Base-by-base conservation (phyloP, 805 yeast species). In the Ogataea wickerhamii region DNA sequence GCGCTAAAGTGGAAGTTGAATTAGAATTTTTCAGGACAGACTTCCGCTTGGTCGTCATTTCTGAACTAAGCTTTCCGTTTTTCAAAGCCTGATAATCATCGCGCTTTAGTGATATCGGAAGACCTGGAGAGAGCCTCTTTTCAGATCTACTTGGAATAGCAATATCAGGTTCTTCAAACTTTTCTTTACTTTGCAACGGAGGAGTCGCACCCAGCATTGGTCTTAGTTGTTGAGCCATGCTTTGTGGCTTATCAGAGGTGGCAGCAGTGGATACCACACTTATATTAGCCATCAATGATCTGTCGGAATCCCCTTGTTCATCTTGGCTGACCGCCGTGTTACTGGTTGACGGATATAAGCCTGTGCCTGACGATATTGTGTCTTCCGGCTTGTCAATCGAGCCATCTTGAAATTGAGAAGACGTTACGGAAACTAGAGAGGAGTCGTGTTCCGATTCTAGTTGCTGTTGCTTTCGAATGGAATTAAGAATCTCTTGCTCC, bases 151-250 rank as follows among this genome's bases (percentile, higher is more conserved):
- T 53, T n/a, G 72, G 71, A 14, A 62, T 48, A 6, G 42, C 37
- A 16, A 47, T 33, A 14, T 50, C 48, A 5, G 32, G 32, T 2
- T 38, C 14, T 12, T 28, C 35, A 28, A 43, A 36, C 13, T 34
- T 28, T 16, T 43, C 27, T 16, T 43, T 31, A 6, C 28, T 35
- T 21, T 34, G 36, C 25, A 31, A 22, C 16, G 40, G 44, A 11
- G 65, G 61, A 10, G 52, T 29, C 2, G 49, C 48, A 8, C 50
- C 51, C 12, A 67, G 61, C 0, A 65, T 64, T 4, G 73, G 63
- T 37, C 77, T 66, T 16, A 73, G 44, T 36, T 70, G 68, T 39
- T 71, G 71, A 4, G 79, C 79, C 71, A 73, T 68, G 22, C 58
- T 52, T 28, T 47, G 45, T 11, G 40, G 42, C 18, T 31, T 42